Percentiles rank a stretch among this genome's conserved stretches.
Evolutionary conservation across 345 rosid species (phyloP).

Genomic region (Arabidopsis suecica): DNA sequence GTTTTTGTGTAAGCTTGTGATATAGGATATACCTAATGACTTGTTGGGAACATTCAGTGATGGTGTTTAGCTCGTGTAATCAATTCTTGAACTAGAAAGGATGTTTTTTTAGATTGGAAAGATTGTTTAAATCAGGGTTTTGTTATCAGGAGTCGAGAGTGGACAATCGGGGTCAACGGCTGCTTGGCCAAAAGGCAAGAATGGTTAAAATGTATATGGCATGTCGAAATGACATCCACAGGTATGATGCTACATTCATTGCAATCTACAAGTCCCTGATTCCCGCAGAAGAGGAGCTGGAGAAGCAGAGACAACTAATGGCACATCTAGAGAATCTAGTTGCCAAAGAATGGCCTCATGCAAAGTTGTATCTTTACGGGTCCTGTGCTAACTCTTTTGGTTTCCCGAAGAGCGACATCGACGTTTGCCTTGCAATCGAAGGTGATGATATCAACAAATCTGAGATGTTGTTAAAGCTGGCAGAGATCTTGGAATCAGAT

Average conservation of each 20-base stretch:
- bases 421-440: constrained; percentile 82
- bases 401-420: constrained; percentile 89
- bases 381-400: constrained; percentile 98
- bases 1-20: not conserved
- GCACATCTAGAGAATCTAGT: constrained; percentile 73
- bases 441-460: constrained; percentile 66
- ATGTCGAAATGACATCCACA: constrained; percentile 72
- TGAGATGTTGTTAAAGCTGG: constrained; percentile 81
- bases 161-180: constrained; percentile 72
- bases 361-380: constrained; percentile 82
- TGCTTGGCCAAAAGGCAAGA: constrained; percentile 78
- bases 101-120: constrained; percentile 2
- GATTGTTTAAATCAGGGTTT: constrained; percentile 21
- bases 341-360: constrained; percentile 87
- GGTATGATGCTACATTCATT: constrained; percentile 61
- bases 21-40: constrained; percentile 1
- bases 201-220: constrained; percentile 49
- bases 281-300: constrained; percentile 83
- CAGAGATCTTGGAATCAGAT: constrained; percentile 78
- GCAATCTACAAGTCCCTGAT: constrained; percentile 72
- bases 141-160: constrained; percentile 75
- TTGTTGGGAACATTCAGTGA: not conserved
- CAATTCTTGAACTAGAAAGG: constrained; percentile 11
- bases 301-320: constrained; percentile 79
- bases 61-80: constrained; percentile 1